phyloP scores from a whole-genome alignment of 192 early-diverging fungal species.

The Entomortierella parvispora region DNA sequence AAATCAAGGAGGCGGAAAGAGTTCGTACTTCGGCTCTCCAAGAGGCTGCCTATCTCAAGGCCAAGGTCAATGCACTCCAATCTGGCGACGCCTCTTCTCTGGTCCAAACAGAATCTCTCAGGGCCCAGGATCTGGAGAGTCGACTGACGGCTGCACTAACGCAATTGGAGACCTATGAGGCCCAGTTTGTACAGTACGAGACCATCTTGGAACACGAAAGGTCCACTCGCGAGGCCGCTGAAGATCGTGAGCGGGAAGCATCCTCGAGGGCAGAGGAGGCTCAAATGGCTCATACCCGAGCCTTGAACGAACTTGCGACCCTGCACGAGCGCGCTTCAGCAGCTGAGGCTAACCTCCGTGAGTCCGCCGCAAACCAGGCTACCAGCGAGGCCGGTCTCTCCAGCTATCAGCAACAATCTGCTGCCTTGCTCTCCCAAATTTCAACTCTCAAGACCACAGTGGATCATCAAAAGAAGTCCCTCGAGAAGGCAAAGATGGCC shows the following conservation, averaged over 20 bases:
- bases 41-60: constrained; percentile 65
- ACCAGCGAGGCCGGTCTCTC: constrained; percentile 48
- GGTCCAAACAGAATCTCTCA: constrained; percentile 51
- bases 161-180: constrained; percentile 51
- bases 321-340: constrained; percentile 53
- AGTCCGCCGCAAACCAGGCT: constrained; percentile 41
- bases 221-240: constrained; percentile 52
- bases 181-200: constrained; percentile 55
- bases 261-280: constrained; percentile 60
- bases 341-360: constrained; percentile 55
- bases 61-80: constrained; percentile 60
- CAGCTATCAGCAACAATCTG: constrained; percentile 40
- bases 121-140: constrained; percentile 56
- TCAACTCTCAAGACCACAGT: constrained; percentile 49
- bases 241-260: constrained; percentile 57
- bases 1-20: constrained; percentile 58
- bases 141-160: constrained; percentile 49
- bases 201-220: constrained; percentile 59
- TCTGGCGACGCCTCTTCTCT: constrained; percentile 44
- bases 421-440: constrained; percentile 33
- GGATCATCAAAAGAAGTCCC: constrained; percentile 55
- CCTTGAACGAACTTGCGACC: constrained; percentile 54
- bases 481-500: constrained; percentile 56
- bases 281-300: constrained; percentile 59
- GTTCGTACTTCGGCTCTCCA: constrained; percentile 62